Conservation (phyloP, 78 protist species). For the Cavenderia fasciculata region DNA sequence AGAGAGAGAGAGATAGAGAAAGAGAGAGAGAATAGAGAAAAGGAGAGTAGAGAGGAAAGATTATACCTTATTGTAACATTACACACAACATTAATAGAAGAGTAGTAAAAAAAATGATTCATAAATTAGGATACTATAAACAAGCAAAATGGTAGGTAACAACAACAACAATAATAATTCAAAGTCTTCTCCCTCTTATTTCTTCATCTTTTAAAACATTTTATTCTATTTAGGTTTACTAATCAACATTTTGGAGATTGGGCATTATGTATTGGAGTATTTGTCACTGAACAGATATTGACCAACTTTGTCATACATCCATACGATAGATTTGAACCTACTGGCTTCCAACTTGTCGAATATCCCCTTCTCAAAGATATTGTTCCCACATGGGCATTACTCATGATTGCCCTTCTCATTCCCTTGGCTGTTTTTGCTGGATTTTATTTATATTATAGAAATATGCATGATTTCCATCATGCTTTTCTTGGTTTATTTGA, state of each 20-base stretch:
- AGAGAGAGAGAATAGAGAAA: too few species aligned
- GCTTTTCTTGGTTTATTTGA: constrained; percentile 55
- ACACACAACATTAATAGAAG: too few species aligned
- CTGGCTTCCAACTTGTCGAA: constrained; percentile 25
- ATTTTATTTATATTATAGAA: neutral
- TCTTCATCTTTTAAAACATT: too few species aligned
- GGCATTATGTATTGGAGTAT: constrained; percentile 30
- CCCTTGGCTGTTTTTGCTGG: constrained; percentile 32
- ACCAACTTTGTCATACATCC: constrained; percentile 42
- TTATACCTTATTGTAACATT: too few species aligned
- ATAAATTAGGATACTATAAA: constrained; percentile 47
- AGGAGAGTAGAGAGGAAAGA: too few species aligned
- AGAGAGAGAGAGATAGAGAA: too few species aligned
- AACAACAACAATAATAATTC: too few species aligned
- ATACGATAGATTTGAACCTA: constrained; percentile 40
- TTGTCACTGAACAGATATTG: constrained; percentile 21
- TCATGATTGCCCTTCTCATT: constrained; percentile 15
- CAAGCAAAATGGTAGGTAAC: too few species aligned
- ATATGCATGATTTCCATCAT: constrained; percentile 54
- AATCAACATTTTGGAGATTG: constrained; percentile 55
- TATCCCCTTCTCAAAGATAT: constrained; percentile 48
- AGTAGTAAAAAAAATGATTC: constrained; percentile 44
- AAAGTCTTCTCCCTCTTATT: too few species aligned
- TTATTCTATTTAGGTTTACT: constrained; percentile 30
- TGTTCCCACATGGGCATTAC: constrained; percentile 60